Evolutionary conservation across 2,329 filamentous ascomycete genomes (phyloP), one percentile per base, ranked within the genome.

Genomic region (Colletotrichum tanaceti): DNA sequence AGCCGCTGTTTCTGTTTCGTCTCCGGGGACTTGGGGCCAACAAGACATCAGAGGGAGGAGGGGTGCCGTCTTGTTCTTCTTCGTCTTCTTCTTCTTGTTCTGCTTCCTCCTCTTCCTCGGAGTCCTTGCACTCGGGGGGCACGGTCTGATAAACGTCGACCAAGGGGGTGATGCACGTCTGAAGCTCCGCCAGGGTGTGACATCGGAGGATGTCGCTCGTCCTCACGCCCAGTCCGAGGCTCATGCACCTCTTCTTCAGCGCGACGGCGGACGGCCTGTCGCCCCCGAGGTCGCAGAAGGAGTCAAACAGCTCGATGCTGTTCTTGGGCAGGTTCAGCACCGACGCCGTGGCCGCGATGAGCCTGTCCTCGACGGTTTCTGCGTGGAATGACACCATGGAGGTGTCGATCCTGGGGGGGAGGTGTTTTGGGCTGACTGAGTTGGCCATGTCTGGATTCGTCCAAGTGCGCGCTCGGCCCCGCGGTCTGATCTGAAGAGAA

Each of bases 201-300:
- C 81, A 83, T 46, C 74, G 77, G 62, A 84, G 75, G 55, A 84
- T 80, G 63, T 84, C 83, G 55, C 77, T 75, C 2, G 77, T 75
- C 44, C 74, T 77, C 4, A 82, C 72, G 4, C 74, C 73, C 54
- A 82, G 73, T 35, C 79, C 79, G n/a, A 77, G 73, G 53, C 72
- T 73, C 73, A 79, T 74, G 64, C 79, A 82, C n/a, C 71, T 75
- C 44, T 73, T 75, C 41, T 76, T 73, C 14, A 82, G 72, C 16
- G 76, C 74, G 28, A 68, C 72, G 11, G 80, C 81, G n/a, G 76
- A 72, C 22, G 75, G 72, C 35, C 77, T 75, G 69, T 80, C 76
- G 55, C 83, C 81, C 43, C 83, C 83, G 10, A 84, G 73, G 28
- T 85, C 82, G 52, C 73, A 71, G 61, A 85, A 84, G 14, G 83